A percentile compares a stretch with the other conserved stretches of the same genome.
Conservation (phyloP, 1,284 basidiomycete species). For the Moesziomyces globuligerus region DNA sequence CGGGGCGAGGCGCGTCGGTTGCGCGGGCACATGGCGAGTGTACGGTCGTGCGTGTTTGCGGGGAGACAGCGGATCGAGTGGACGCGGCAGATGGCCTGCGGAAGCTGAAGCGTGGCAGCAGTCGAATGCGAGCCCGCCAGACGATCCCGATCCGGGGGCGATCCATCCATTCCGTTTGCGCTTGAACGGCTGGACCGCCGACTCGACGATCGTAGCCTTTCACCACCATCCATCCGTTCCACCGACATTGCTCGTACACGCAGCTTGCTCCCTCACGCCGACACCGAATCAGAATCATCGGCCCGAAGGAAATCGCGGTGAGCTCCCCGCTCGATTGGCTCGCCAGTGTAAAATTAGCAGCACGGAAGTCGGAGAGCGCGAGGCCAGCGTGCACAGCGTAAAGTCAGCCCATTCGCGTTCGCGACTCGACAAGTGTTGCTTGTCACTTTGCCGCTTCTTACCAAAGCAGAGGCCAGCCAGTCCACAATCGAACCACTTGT, state of each 20-base stretch:
- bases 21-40: too few species aligned
- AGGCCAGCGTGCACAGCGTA: too few species aligned
- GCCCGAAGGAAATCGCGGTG: constrained; percentile 3
- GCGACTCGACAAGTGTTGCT: not conserved
- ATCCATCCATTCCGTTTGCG: not conserved
- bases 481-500: not conserved
- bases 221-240: constrained; percentile 6
- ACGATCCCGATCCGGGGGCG: too few species aligned
- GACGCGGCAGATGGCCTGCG: too few species aligned
- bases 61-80: not conserved
- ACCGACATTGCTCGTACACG: not conserved
- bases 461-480: constrained; percentile 10
- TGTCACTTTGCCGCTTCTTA: constrained; percentile 6
- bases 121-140: too few species aligned
- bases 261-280: not conserved
- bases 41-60: too few species aligned
- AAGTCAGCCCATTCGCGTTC: constrained; percentile 33
- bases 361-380: constrained; percentile 26
- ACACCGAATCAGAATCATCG: constrained; percentile 4
- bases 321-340: constrained; percentile 1
- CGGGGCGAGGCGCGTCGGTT: constrained; percentile 14
- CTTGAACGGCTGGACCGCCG: not conserved
- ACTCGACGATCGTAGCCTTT: not conserved
- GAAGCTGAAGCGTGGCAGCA: not conserved
- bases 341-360: constrained; percentile 3